Evolutionary conservation across 352 stramenopile species (phyloP), one percentile per base, ranked within the genome.

Genomic region (Globisporangium alternatum): DNA sequence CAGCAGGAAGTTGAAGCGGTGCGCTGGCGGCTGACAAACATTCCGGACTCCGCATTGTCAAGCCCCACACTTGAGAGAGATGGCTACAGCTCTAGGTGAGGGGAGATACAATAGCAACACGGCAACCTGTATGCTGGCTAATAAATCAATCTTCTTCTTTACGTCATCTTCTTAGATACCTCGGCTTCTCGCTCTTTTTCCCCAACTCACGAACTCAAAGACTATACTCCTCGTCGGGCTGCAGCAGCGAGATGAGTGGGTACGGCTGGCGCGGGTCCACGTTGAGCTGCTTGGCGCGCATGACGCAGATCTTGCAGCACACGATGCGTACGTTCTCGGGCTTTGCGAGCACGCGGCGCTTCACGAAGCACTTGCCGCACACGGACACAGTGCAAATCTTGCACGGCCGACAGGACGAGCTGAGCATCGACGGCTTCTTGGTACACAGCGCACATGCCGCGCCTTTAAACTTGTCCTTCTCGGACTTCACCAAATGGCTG

Each of bases 331-430:
- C 53, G 4, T 74, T 55, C 41, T 72, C 60, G 10, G 72, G 72
- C 12, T 57, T 67, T 22, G 74, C 67, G 43, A 89, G 69, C 12
- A 87, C 55, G 12, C 61, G 65, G 13, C 71, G 74, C 45, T 81
- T 84, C 17, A 81, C 66, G 47, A 79, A 67, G 66, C 76, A 89
- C 61, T 86, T 86, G 55, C 58, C 73, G 66, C 80, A 89, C 19
- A 79, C 70, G 1, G 63, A 62, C 21, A 56, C 67, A 0, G 54
- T 56, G 61, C 78, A 89, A 7, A 86, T 70, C 0, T 74, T 74
- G 48, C 80, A 89, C 0, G 65, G 69, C 19, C 72, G 72, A 21
- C 70, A 67, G 0, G 41, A 47, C 65, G 75, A 35, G 69, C 70
- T 33, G 70, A 80, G 43, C 64, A 68, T 17, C 22, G 45, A 62